Percentiles rank a stretch among this genome's conserved stretches.
phyloP scores from a whole-genome alignment of 345 rosid genomes.

The Brassica carinata region DNA sequence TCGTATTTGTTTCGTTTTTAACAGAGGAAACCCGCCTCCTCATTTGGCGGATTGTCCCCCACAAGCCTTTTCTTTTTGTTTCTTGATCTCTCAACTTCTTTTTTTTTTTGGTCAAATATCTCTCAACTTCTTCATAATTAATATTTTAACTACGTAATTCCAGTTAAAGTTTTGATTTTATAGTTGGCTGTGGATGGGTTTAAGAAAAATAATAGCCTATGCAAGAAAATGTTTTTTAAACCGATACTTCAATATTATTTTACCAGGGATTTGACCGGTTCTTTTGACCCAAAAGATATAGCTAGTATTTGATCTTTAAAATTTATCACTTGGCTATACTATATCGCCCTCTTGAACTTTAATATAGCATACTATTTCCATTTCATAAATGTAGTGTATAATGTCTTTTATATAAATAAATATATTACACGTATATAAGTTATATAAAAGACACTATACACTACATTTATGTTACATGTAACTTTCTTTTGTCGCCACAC shows the following conservation, averaged over 20 bases:
- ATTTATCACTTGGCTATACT: slow-evolving; percentile 28
- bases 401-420: too few relatives aligned
- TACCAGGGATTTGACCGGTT: slow-evolving; percentile 27
- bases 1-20: slow-evolving; percentile 38
- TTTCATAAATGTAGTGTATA: neutral
- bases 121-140: slow-evolving; percentile 34
- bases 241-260: slow-evolving; percentile 7
- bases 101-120: neutral
- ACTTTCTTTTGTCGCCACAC: neutral
- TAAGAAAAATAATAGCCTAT: neutral
- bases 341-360: slow-evolving; percentile 10
- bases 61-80: slow-evolving; percentile 34
- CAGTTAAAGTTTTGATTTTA: slow-evolving; percentile 3
- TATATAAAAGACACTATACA: too few relatives aligned
- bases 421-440: too few relatives aligned
- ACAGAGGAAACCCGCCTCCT: slow-evolving; percentile 49
- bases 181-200: neutral
- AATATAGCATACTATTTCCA: neutral
- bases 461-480: too few relatives aligned
- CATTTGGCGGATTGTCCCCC: slow-evolving; percentile 47
- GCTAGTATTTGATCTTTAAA: slow-evolving; percentile 4
- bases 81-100: slow-evolving; percentile 40
- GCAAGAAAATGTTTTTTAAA: slow-evolving; percentile 15
- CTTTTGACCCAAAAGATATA: slow-evolving; percentile 43
- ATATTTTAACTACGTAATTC: neutral